A percentile compares a stretch with the other conserved stretches of the same genome.
Evolutionary conservation across 2,329 filamentous ascomycete species (phyloP).

Genomic region (Ophiostoma sp.): DNA sequence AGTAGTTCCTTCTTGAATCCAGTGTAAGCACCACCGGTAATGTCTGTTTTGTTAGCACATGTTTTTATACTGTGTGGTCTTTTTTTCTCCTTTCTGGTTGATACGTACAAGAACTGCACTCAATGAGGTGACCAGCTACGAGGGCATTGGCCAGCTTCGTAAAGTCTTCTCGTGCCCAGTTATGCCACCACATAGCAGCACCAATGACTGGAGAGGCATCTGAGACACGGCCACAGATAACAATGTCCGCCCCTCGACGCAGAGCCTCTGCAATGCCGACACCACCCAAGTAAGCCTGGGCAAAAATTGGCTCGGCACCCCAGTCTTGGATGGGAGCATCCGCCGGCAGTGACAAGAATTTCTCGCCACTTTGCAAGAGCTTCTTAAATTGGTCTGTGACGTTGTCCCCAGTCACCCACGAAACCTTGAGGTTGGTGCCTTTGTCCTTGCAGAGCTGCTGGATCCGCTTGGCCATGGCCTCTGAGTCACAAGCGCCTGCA

Average conservation of each 20-base stretch:
- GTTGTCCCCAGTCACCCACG: constrained; percentile 8
- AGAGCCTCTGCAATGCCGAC: constrained; percentile 41
- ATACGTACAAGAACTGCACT: constrained; percentile 36
- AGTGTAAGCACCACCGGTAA: constrained; percentile 49
- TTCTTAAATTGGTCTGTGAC: constrained; percentile 11
- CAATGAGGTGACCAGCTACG: constrained; percentile 46
- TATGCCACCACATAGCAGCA: constrained; percentile 51
- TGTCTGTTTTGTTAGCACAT: constrained; percentile 39
- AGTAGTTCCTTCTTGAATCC: constrained; percentile 46
- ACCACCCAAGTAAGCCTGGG: constrained; percentile 47
- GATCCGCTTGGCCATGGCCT: constrained; percentile 5
- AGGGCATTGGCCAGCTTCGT: constrained; percentile 46
- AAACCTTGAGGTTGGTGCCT: neutral
- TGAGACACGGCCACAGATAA: constrained; percentile 42
- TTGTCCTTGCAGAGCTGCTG: constrained; percentile 14
- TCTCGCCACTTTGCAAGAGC: constrained; percentile 1
- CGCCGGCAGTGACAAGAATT: constrained; percentile 6
- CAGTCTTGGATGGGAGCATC: constrained; percentile 22
- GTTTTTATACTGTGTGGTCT: no score
- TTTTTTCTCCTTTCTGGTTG: neutral
- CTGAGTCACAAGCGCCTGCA: constrained; percentile 1
- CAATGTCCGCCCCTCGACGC: constrained; percentile 40
- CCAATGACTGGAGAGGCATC: constrained; percentile 48
- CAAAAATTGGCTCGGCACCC: constrained; percentile 26
- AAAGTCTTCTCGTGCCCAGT: constrained; percentile 46